Evolutionary conservation across 345 rosid species (phyloP), one percentile per base, ranked within the genome.

Genomic region (Punica granatum): DNA sequence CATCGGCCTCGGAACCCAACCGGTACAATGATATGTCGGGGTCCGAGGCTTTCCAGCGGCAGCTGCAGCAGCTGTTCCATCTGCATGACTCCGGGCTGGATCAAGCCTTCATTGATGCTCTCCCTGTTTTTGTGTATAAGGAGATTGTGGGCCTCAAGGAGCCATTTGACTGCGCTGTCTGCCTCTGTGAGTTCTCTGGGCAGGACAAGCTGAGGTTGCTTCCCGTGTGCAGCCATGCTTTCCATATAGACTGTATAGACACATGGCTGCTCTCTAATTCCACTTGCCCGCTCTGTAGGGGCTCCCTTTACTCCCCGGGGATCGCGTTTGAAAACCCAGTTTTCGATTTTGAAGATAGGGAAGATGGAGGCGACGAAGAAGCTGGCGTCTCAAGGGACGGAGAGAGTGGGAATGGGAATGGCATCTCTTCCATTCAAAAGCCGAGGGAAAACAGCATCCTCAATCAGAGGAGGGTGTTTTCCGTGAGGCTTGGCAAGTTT

Each of bases 71-170:
- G 68, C 96, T 92, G 3, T 92, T 92, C 67, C 89, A 85, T 71
- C 92, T 92, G 59, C 98, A 92, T 61, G 98, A 92, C 76, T 90
- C 91, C 28, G 98, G 98, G 54, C 81, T 92, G 37, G 96, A 92
- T 75, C 98, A 92, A 74, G 87, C 98, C 63, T 74, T 86, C 21
- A 88, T 92, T 64, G 96, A 90, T 71, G 88, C 98, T 25, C 87
- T 92, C 25, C 96, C 98, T 2, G 88, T 90, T 34, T 92, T 92
- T 66, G 80, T 75, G 63, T 88, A 90, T 70, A 72, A 72, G 56
- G 98, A 92, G 36, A 82, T 92, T 74, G 78, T 73, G 73, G 96
- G 90, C 54, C 70, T 78, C 53, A 85, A 88, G 69, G 96, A 90
- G 78, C 96, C 94, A 0, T 92, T 92, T 75, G 95, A 92, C 74